Conservation (phyloP, 176 grass and related monocot genomes). For the Phragmites australis region DNA sequence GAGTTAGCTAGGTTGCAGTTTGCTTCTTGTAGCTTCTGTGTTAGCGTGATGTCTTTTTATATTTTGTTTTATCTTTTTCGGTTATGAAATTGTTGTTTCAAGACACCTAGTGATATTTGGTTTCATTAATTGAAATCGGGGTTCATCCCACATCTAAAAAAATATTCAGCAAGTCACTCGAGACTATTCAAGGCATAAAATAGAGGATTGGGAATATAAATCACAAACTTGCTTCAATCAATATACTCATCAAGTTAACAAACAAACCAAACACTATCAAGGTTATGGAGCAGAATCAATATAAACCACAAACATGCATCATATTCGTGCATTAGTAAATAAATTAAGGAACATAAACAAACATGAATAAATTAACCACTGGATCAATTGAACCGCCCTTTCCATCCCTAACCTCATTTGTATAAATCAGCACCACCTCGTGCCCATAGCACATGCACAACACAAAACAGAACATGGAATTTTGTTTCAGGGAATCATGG, state of each 20-base stretch:
- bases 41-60: no score
- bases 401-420: not conserved
- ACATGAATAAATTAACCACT: not conserved
- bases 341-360: constrained; percentile 19
- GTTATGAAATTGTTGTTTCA: no score
- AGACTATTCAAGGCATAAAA: not conserved
- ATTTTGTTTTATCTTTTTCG: no score
- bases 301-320: not conserved
- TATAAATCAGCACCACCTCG: not conserved
- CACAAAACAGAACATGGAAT: not conserved
- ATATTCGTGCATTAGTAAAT: constrained; percentile 18
- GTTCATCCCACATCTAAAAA: no score
- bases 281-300: not conserved
- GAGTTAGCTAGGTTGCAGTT: no score
- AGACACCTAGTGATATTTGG: no score
- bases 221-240: not conserved
- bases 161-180: not conserved
- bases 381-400: not conserved
- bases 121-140: no score
- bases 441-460: not conserved
- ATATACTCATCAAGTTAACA: not conserved
- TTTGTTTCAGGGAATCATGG: not conserved
- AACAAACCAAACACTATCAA: not conserved
- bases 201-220: not conserved
- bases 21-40: no score